Evolutionary conservation across 2,329 filamentous ascomycete species (phyloP), one percentile per base, ranked within the genome.

Genomic region (Fusarium annulatum): DNA sequence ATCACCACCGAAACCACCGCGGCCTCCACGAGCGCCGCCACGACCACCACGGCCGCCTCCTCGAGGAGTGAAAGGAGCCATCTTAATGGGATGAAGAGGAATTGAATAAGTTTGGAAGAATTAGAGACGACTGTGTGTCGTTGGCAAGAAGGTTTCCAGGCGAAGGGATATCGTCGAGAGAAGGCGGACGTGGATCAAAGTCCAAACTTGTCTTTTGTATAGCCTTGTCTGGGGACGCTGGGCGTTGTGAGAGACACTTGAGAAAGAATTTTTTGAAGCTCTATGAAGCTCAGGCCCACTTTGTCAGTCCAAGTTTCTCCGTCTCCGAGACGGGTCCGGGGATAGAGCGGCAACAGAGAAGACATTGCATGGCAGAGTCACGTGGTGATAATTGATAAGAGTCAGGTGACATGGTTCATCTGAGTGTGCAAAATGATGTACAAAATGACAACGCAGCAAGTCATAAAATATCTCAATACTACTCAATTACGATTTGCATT

Each of bases 201-300:
- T 77, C 75, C 75, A 75, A 77, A 77, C 71, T 79, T 81, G 76
- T 76, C 72, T 75, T 69, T 72, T 79, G 71, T 78, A 67, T 77
- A 79, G 76, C 77, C 77, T 78, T 78, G 75, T 72, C 77, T 64
- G 69, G 69, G 64, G 67, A 76, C 71, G 65, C 74, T 77, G 71
- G 76, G 70, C 75, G 73, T 73, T 71, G 34, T 75, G 72, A 68
- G 67, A 65, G 75, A 67, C 72, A 71, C 62, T 74, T 65, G 71
- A 71, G 75, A 79, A 80, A 81, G 80, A 82, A 80, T 79, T 81
- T 83, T 83, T 82, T 82, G 79, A 81, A 83, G 80, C 79, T 81
- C 74, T 67, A 72, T 69, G 72, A 72, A 78, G 77, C 77, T 73
- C 28, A 72, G 77, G 42, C 73, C 77, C 77, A 78, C 72, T 67